phyloP scores from a whole-genome alignment of 352 stramenopile genomes.

The Thraustochytrium aureum region DNA sequence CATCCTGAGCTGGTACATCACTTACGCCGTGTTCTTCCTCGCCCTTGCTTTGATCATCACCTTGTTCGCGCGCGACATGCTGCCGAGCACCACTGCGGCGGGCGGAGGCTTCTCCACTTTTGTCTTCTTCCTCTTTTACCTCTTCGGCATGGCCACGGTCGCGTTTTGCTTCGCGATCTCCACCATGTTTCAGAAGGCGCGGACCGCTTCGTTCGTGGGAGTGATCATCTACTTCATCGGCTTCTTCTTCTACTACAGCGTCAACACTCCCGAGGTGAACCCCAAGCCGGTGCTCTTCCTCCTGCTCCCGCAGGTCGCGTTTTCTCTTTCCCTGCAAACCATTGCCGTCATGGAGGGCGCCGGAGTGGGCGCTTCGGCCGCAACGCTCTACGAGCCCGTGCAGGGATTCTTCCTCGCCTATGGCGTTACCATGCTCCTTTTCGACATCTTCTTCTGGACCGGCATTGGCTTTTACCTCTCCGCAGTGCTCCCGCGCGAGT shows the following conservation, averaged over 20 bases:
- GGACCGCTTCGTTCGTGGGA: constrained; percentile 47
- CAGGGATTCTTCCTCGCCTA: constrained; percentile 18
- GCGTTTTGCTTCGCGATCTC: constrained; percentile 84
- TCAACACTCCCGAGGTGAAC: constrained; percentile 33
- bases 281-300: constrained; percentile 60
- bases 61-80: constrained; percentile 12
- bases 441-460: constrained; percentile 85
- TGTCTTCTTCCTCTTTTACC: constrained; percentile 75
- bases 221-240: constrained; percentile 55
- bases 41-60: constrained; percentile 68
- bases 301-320: constrained; percentile 53
- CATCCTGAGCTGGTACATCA: constrained; percentile 68
- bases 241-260: constrained; percentile 55
- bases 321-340: constrained; percentile 50
- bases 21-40: constrained; percentile 74
- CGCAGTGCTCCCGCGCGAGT: constrained; percentile 84
- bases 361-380: constrained; percentile 33
- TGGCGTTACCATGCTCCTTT: constrained; percentile 58
- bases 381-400: constrained; percentile 21
- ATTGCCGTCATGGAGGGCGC: constrained; percentile 49
- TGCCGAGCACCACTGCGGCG: constrained; percentile 60
- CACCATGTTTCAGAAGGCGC: constrained; percentile 68
- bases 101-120: constrained; percentile 64
- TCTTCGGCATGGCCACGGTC: constrained; percentile 71
- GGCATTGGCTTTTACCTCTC: constrained; percentile 83